Evolutionary conservation across 495 filamentous ascomycete genomes (phyloP), one percentile per base, ranked within the genome.

Genomic region (Penicillium soppii): DNA sequence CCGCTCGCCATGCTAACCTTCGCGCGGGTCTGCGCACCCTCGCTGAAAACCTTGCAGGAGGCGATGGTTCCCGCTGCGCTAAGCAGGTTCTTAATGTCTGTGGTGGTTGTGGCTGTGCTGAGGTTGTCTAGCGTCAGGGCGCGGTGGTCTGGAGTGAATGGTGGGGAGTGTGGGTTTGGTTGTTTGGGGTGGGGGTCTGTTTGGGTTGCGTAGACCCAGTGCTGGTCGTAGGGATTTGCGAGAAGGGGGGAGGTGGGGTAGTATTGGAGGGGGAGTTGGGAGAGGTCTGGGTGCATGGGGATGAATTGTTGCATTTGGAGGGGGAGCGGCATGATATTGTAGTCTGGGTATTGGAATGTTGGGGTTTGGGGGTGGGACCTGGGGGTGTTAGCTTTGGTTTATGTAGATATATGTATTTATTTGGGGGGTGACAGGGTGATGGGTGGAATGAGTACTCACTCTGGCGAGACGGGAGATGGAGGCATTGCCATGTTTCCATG

Each of bases 401-500:
- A n/a, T 32, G 3, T 5, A 25, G 13, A 39, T 1, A 10, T 20
- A 17, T 0, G 23, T 33, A 32, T 22, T 15, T 22, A 27, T 19
- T n/a, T 1, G 15, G n/a, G n/a, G n/a, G n/a, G n/a, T n/a, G n/a
- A n/a, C n/a, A n/a, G n/a, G n/a, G n/a, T n/a, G n/a, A n/a, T n/a
- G n/a, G n/a, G n/a, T n/a, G n/a, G n/a, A n/a, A n/a, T n/a, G n/a
- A n/a, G n/a, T n/a, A 43, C 70, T 54, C 55, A 75, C 72, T 71
- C 69, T 29, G 72, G 62, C 12, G 69, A 66, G 30, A 75, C 63
- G 0, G 72, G 70, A 23, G 72, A 72, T 1, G 68, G 59, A 1
- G 72, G 72, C 10, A 71, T 46, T 30, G 62, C 52, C 53, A 65
- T 45, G 23, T 57, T 75, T 26, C 58, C 63, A 13, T 62, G 39